Conservation (phyloP, 2,329 filamentous ascomycete species). For the Mollisiaceae sp. region DNA sequence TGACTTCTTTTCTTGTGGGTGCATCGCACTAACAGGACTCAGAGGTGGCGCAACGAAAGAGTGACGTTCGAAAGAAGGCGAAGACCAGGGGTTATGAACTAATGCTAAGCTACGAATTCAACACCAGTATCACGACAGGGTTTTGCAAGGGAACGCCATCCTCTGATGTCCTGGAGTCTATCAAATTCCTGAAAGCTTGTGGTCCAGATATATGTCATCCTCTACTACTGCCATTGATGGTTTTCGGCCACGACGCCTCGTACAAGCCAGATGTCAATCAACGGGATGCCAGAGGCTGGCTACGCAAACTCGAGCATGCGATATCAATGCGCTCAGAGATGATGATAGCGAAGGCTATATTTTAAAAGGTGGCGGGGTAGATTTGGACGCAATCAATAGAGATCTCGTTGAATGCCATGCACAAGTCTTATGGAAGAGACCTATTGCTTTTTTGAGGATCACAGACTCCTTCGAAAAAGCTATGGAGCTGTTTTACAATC, state of each 20-base stretch:
- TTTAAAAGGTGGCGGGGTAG: constrained; percentile 57
- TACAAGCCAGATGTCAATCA: constrained; percentile 63
- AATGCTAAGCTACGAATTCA: constrained; percentile 63
- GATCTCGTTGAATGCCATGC: constrained; percentile 68
- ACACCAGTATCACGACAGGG: constrained; percentile 60
- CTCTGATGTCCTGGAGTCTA: constrained; percentile 56
- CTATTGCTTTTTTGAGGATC: constrained; percentile 63
- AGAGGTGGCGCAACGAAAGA: constrained; percentile 69
- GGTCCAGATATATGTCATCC: constrained; percentile 59
- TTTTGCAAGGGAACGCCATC: constrained; percentile 65
- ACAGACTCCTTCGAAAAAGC: constrained; percentile 54
- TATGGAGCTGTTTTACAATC: constrained; percentile 45
- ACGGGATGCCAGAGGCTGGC: constrained; percentile 66
- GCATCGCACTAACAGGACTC: neutral
- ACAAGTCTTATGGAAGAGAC: constrained; percentile 66
- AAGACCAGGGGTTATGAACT: constrained; percentile 68
- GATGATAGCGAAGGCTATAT: neutral
- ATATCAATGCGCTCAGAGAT: constrained; percentile 58
- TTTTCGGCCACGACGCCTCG: constrained; percentile 63
- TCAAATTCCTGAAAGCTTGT: constrained; percentile 57
- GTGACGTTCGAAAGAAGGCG: constrained; percentile 69
- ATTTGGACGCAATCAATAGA: constrained; percentile 64
- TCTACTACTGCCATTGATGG: constrained; percentile 61
- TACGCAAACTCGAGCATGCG: constrained; percentile 64
- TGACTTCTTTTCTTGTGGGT: neutral